phyloP scores from a whole-genome alignment of 768 basidiomycete species.

The Tylopilus rubrobrunneus region DNA sequence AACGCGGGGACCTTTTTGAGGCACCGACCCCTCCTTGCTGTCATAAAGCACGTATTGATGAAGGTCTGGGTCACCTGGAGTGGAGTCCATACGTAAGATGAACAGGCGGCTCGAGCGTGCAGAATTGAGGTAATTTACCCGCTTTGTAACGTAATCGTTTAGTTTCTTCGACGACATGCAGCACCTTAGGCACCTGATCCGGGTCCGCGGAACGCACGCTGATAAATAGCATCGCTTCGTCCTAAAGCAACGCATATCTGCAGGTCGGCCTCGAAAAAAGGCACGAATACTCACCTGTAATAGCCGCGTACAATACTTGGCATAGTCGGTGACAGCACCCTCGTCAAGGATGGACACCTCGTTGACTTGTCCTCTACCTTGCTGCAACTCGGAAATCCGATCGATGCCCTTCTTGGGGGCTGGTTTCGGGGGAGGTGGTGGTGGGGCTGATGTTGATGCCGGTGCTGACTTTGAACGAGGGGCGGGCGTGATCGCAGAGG shows the following conservation, averaged over 20 bases:
- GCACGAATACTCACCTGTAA: slow-evolving; percentile 45
- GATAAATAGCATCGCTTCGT: slow-evolving; percentile 78
- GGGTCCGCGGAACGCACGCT: slow-evolving; percentile 62
- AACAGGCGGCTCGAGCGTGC: neutral
- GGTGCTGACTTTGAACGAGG: neutral
- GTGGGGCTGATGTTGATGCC: slow-evolving; percentile 45
- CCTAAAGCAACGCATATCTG: slow-evolving; percentile 36
- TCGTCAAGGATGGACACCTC: slow-evolving; percentile 70
- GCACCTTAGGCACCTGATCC: slow-evolving; percentile 69
- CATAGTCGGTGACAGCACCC: slow-evolving; percentile 63
- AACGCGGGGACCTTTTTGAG: slow-evolving; percentile 53
- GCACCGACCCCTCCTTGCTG: slow-evolving; percentile 29
- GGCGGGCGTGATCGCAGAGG: neutral
- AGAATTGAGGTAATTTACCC: slow-evolving; percentile 37
- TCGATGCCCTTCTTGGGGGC: slow-evolving; percentile 63
- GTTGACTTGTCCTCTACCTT: slow-evolving; percentile 64
- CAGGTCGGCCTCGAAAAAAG: neutral
- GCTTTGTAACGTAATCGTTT: slow-evolving; percentile 76
- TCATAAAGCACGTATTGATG: slow-evolving; percentile 79
- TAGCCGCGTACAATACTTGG: slow-evolving; percentile 57
- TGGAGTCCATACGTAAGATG: slow-evolving; percentile 32
- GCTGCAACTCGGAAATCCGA: slow-evolving; percentile 70
- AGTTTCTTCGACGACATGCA: slow-evolving; percentile 75
- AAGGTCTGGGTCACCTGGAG: slow-evolving; percentile 53
- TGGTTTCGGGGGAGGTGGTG: slow-evolving; percentile 55